Base-by-base conservation (phyloP, 805 yeast species). In the Yarrowia deformans region DNA sequence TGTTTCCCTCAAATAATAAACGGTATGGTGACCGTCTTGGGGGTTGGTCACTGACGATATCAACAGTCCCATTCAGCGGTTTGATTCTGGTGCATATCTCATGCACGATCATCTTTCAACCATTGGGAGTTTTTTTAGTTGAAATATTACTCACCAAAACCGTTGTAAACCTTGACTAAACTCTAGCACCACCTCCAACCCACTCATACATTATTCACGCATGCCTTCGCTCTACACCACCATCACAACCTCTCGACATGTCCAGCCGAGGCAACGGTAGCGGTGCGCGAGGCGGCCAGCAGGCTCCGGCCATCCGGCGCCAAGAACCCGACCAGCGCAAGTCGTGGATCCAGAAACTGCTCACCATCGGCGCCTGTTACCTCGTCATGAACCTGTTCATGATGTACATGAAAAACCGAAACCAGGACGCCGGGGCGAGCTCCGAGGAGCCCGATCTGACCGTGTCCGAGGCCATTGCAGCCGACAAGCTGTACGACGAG, bases 341-440 rank as follows among this genome's bases (percentile, higher is more conserved):
- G 23, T 55, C 61, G 16, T 55, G 61, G 61, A 55, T 55, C 37
- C 46, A 55, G 37, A 39, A 55, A 12, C 61, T 55, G 19, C 48
- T 55, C 23, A 55, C 61, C 16, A 55, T 55, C 8, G 61, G 48
- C 9, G 61, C 61, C 16, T 39, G 35, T 16, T 55, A 58, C 19
- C 40, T 43, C 4, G 66, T 32, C 49, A 58, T 58, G 66, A 43
- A 58, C 52, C 39, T 58, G 18, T 58, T 58, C 40, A 43, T 34
- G 42, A 12, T 39, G 32, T 58, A 43, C 42, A 32, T 32, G 42
- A 58, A 58, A 37, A 55, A 23, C 48, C 7, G 37, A 32, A 58
- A 9, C 63, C n/a, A 10, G 13, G 66, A 42, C 2, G 29, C 40
- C 16, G 45, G 8, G 1, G 29, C 8, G 7, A 8, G 52, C 14